Conservation (phyloP, 305 asterid genomes). For the Caryopteris hybrid region DNA sequence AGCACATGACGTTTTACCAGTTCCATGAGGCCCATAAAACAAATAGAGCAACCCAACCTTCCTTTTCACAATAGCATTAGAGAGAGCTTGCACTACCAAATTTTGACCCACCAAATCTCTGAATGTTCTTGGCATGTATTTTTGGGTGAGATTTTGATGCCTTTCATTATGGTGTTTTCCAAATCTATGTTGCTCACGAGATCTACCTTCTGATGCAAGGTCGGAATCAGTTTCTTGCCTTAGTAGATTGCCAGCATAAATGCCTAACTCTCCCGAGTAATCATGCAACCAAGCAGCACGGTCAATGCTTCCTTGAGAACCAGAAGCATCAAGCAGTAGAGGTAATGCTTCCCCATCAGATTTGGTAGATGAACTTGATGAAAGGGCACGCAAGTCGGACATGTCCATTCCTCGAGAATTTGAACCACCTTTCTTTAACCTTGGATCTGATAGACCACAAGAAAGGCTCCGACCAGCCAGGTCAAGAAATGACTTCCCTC, state of each 20-base stretch:
- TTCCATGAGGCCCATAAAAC: conserved; percentile 94
- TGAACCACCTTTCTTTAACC: conserved; percentile 51
- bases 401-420: conserved; percentile 41
- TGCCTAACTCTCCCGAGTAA: conserved; percentile 86
- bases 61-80: conserved; percentile 65
- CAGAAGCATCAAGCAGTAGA: conserved; percentile 70
- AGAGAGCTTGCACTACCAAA: conserved; percentile 85
- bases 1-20: conserved; percentile 93
- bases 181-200: conserved; percentile 37
- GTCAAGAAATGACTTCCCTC: conserved; percentile 88
- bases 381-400: conserved; percentile 45
- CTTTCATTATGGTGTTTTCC: conserved; percentile 41
- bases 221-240: conserved; percentile 71
- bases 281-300: conserved; percentile 74
- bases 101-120: conserved; percentile 87
- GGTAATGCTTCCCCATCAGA: conserved; percentile 85
- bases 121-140: conserved; percentile 84
- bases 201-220: conserved; percentile 84
- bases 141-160: conserved; percentile 90
- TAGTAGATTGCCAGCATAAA: conserved; percentile 71
- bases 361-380: conserved; percentile 71
- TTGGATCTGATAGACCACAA: conserved; percentile 87
- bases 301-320: conserved; percentile 64
- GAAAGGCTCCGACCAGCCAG: conserved; percentile 89
- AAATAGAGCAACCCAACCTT: conserved; percentile 83